Percentiles rank a stretch among this genome's conserved stretches.
These are phyloP conservation scores for Salix brachista DNA, from an alignment of 345 rosid genomes.

Conservation along the genomic window DNA sequence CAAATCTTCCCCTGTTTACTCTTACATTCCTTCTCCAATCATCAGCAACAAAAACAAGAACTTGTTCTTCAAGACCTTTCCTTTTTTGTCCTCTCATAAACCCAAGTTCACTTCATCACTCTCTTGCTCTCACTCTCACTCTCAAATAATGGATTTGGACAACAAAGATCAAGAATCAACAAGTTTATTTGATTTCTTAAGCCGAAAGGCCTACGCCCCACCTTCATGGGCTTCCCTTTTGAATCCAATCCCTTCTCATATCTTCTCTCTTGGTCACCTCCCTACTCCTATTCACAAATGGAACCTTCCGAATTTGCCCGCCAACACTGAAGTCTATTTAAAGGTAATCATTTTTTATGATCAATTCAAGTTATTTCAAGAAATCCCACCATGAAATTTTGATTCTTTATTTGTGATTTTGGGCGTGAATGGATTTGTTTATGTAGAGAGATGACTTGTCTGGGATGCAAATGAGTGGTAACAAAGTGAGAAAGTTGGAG, in stretches of 20 bases:
- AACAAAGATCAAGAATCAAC: not conserved
- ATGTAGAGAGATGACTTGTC: not conserved
- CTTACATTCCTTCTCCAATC: not conserved
- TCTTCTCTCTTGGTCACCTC: constrained; percentile 59
- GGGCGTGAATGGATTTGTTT: not conserved
- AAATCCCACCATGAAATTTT: not conserved
- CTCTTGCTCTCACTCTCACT: not conserved
- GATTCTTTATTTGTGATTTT: not conserved
- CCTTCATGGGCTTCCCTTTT: constrained; percentile 80
- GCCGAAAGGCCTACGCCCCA: constrained; percentile 48
- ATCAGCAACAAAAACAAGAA: not conserved
- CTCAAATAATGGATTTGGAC: not conserved
- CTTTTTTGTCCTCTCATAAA: not conserved
- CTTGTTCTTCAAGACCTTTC: not conserved
- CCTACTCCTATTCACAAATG: constrained; percentile 53
- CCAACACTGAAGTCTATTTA: constrained; percentile 26
- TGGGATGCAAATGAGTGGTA: not conserved
- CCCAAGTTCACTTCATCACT: not conserved
- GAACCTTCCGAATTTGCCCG: constrained; percentile 81
- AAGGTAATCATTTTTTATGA: not conserved
- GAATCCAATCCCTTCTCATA: constrained; percentile 50
- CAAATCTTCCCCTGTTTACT: not conserved
- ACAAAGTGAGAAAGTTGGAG: not conserved
- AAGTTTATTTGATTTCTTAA: constrained; percentile 41
- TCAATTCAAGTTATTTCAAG: not conserved